Evolutionary conservation across 257 asterid genomes (phyloP), one percentile per base, ranked within the genome.

Genomic region (Cinchona pubescens): DNA sequence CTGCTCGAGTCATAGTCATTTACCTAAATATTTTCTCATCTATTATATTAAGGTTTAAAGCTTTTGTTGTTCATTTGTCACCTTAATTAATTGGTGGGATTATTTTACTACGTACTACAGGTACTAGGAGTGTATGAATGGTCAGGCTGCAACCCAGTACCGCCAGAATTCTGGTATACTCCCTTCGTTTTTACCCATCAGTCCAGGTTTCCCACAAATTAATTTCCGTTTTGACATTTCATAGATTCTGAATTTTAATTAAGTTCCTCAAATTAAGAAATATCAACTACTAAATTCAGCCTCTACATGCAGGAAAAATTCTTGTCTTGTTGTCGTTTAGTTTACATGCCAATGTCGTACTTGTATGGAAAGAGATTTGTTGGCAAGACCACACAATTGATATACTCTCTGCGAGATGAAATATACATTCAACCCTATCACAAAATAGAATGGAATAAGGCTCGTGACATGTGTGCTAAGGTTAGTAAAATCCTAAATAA

Each of bases 331-430:
- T 81, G 85, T 71, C 85, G 90, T 23, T 58, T 87, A 77, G 90
- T 83, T 1, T 89, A 89, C 74, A 73, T 89, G 75, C 91, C 94
- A 10, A 81, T 87, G 90, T n/a, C n/a, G n/a, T n/a, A n/a, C n/a
- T n/a, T n/a, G n/a, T n/a, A n/a, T n/a, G n/a, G n/a, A n/a, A n/a
- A 83, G 82, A 82, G 88, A 69, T 89, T 84, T 56, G 91, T 87
- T 1, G 92, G 85, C 1, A 80, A 83, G 2, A 81, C 75, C 1
- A 86, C 87, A 1, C 49, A 27, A 30, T 73, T 78, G 67, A 68
- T 72, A 67, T 30, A 29, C 1, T 46, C 77, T 21, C 29, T 73
- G 51, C 78, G 89, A 16, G 69, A 75, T 5, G 94, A 89, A 78
- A 58, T 89, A 13, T 82, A 87, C 34, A 71, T 30, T 2, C 68